Percentiles rank a stretch among this genome's conserved stretches.
These are phyloP conservation scores for Coelastrella sp. DNA, from an alignment of 139 green algal species.

Conservation along the genomic window DNA sequence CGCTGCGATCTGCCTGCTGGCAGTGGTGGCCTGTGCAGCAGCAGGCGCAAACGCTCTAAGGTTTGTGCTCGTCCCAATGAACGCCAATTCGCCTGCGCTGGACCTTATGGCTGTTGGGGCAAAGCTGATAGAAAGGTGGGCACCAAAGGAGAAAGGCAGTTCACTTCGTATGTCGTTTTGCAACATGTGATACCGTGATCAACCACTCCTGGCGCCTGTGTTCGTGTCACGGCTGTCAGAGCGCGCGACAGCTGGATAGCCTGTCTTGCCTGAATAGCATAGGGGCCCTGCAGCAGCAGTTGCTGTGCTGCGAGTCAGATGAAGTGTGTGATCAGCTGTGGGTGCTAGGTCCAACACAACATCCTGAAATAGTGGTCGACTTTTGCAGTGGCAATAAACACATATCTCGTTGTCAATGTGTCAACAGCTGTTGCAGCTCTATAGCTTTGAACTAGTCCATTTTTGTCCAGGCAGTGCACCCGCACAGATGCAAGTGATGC, in stretches of 20 bases:
- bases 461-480: too few species aligned
- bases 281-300: not conserved
- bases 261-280: not conserved
- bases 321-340: not conserved
- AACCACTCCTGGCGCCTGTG: not conserved
- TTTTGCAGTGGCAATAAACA: too few species aligned
- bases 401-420: too few species aligned
- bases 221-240: too few species aligned
- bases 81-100: not conserved
- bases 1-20: not conserved
- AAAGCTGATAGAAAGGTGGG: not conserved
- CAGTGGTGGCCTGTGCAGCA: not conserved
- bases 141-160: not conserved
- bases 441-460: too few species aligned
- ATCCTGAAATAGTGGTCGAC: too few species aligned
- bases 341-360: too few species aligned
- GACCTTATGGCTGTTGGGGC: not conserved
- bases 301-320: not conserved
- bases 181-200: too few species aligned
- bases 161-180: too few species aligned
- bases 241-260: too few species aligned
- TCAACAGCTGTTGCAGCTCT: too few species aligned
- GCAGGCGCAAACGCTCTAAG: not conserved
- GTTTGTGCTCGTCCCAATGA: not conserved
- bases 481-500: too few species aligned